These are phyloP conservation scores for Hanseniaspora pseudoguilliermondii DNA, from an alignment of 805 yeast genomes.

Conservation along the genomic window DNA sequence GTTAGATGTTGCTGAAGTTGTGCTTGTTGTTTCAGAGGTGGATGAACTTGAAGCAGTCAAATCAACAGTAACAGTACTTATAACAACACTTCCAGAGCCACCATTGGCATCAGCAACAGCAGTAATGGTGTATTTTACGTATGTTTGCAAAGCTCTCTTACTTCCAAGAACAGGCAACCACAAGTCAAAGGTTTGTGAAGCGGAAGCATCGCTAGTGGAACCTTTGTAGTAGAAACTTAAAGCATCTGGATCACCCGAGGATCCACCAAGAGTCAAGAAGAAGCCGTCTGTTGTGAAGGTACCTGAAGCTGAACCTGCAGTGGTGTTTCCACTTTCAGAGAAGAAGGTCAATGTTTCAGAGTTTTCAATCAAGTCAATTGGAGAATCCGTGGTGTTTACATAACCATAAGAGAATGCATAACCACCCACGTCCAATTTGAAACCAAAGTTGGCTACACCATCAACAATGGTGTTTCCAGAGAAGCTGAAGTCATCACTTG, in stretches of 20 bases:
- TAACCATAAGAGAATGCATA: slow-evolving; percentile 1
- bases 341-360: not conserved
- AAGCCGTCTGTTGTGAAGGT: not conserved
- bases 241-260: not conserved
- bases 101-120: slow-evolving; percentile 5
- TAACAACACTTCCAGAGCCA: slow-evolving; percentile 7
- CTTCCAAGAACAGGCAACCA: slow-evolving; percentile 3
- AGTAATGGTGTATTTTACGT: slow-evolving; percentile 2
- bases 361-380: not conserved
- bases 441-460: slow-evolving; percentile 4
- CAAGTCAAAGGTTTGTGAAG: not conserved
- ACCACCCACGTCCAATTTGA: not conserved
- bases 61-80: slow-evolving; percentile 1
- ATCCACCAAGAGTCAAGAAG: slow-evolving; percentile 6
- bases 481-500: not conserved
- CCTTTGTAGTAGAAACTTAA: not conserved
- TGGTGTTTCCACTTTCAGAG: not conserved
- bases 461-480: not conserved
- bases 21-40: not conserved
- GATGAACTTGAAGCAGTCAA: not conserved
- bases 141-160: slow-evolving; percentile 2
- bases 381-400: not conserved
- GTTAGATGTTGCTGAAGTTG: not conserved
- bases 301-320: slow-evolving; percentile 3
- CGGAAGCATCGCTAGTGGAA: not conserved